Evolutionary conservation across 2,329 filamentous ascomycete species (phyloP), one percentile per base, ranked within the genome.

Genomic region (Pseudogymnoascus sp.): DNA sequence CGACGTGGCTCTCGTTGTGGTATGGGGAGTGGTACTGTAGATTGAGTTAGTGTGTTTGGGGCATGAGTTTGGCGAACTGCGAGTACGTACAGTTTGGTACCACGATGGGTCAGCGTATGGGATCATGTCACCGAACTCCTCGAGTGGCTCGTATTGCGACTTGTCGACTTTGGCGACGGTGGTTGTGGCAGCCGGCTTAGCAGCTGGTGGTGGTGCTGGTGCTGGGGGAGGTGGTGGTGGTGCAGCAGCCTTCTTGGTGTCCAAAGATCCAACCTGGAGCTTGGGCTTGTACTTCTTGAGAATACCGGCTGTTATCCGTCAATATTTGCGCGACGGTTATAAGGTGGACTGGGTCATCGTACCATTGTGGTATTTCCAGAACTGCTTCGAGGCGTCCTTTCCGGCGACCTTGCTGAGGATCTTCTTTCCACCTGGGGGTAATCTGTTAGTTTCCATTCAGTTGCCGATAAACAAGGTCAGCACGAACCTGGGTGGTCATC

Each of bases 1-100:
- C 92, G 64, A 87, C 93, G 77, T 99, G 95, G 4, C 91, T 87
- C 77, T 96, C 88, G 78, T 97, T 97, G 83, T 89, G 96, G 83
- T 97, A 97, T 28, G 93, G 91, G 1, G 93, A 96, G 79, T 96
- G 90, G 78, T 96, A 96, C 90, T 96, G 68, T 38, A 10, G 60
- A 19, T 44, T 33, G 26, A 31, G 62, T 67, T 63, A 64, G 60
- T n/a, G 15, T 36, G 9, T 28, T 61, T 5, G 7, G 13, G 19
- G 15, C 7, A 21, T 23, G 31, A 26, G 10, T 11, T 50, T 36
- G 11, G 35, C 36, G 33, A 38, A 26, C n/a, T 8, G 36, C 13
- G 11, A 33, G 75, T n/a, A 80, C 91, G 76, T 81, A 96, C 91
- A 69, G 87, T 88, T 76, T 96, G 93, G 77, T 97, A 97, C 95